phyloP scores from a whole-genome alignment of 106 monocot genomes.

The Dendrobium chrysotoxum region DNA sequence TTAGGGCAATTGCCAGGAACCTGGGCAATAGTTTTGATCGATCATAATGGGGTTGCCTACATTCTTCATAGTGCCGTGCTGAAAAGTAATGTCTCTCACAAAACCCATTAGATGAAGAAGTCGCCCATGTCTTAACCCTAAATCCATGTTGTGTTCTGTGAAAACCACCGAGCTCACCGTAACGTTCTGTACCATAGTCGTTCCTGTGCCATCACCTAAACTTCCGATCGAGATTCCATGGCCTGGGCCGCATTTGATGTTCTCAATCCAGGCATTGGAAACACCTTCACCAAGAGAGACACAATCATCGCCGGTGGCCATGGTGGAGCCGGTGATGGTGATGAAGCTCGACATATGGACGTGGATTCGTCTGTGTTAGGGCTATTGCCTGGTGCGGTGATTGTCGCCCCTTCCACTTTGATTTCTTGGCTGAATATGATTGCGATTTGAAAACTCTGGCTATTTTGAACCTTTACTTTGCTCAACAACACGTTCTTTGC shows the following conservation, averaged over 20 bases:
- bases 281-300: conserved; percentile 22
- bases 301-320: conserved; percentile 34
- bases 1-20: conserved; percentile 24
- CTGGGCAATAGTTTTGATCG: conserved; percentile 28
- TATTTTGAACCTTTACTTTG: conserved; percentile 14
- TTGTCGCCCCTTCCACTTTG: conserved; percentile 13
- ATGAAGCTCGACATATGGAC: conserved; percentile 20
- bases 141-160: conserved; percentile 22
- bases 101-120: conserved; percentile 1
- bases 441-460: conserved; percentile 28
- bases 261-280: conserved; percentile 22
- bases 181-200: conserved; percentile 17
- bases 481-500: conserved; percentile 23
- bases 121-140: conserved; percentile 29
- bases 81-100: conserved; percentile 15
- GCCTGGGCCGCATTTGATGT: conserved; percentile 28
- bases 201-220: not conserved
- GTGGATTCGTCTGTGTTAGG: conserved; percentile 43
- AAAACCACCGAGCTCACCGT: conserved; percentile 21
- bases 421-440: conserved; percentile 16
- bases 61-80: conserved; percentile 18
- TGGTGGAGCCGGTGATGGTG: conserved; percentile 13
- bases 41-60: conserved; percentile 22
- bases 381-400: conserved; percentile 22
- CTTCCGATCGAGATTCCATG: conserved; percentile 36